A percentile compares a stretch with the other conserved stretches of the same genome.
Evolutionary conservation across 345 rosid genomes (phyloP).

Genomic region (Ailanthus altissimus): DNA sequence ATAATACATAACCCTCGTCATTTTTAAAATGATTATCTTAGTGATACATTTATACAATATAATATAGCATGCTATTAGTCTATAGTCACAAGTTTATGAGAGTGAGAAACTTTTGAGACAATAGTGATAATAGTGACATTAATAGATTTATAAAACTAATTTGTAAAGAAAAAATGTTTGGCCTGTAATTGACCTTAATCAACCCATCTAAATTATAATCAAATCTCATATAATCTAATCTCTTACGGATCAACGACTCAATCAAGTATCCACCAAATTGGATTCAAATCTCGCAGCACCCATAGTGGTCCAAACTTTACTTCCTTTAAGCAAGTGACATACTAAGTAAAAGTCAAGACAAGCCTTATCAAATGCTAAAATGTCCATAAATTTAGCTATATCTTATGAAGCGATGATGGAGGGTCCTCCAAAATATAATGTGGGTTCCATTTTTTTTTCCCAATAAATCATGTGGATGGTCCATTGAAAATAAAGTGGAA

Average conservation of each 20-base stretch:
- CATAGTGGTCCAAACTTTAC: not conserved
- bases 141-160: no score
- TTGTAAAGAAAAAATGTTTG: no score
- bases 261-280: not conserved
- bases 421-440: constrained; percentile 6
- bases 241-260: no score
- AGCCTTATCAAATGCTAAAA: constrained; percentile 15
- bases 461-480: constrained; percentile 11
- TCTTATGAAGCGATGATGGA: not conserved
- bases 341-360: constrained; percentile 9
- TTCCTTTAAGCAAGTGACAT: not conserved
- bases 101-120: no score
- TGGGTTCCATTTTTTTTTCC: not conserved
- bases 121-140: no score
- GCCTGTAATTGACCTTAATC: not conserved
- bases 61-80: no score
- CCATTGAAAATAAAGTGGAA: constrained; percentile 9
- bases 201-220: not conserved
- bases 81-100: no score
- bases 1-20: no score
- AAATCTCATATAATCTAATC: no score
- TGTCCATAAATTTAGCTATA: not conserved
- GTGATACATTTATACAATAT: no score
- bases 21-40: no score
- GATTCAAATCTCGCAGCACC: not conserved